phyloP scores from a whole-genome alignment of 768 basidiomycete species.

The Naganishia antarctica region DNA sequence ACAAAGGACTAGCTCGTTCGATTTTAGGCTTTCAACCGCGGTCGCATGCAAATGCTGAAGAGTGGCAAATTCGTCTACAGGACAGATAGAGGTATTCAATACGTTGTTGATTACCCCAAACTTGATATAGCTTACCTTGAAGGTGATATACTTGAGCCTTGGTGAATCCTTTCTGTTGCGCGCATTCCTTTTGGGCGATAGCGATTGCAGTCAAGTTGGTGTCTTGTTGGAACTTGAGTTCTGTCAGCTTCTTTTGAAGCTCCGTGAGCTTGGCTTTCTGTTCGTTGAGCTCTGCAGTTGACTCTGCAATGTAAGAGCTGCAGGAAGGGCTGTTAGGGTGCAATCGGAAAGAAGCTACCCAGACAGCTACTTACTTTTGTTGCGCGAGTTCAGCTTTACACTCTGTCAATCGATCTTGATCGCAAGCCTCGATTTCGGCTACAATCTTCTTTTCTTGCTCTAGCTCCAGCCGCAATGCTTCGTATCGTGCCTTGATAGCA shows the following conservation, averaged over 20 bases:
- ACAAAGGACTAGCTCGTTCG: slow-evolving; percentile 7
- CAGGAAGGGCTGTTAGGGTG: neutral
- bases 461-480: slow-evolving; percentile 41
- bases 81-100: neutral
- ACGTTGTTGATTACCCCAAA: neutral
- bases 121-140: slow-evolving; percentile 37
- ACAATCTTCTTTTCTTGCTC: slow-evolving; percentile 42
- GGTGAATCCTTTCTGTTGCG: slow-evolving; percentile 42
- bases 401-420: slow-evolving; percentile 42
- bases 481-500: slow-evolving; percentile 37
- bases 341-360: too few relatives aligned
- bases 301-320: slow-evolving; percentile 44
- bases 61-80: slow-evolving; percentile 43
- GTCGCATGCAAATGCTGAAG: slow-evolving; percentile 44
- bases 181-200: slow-evolving; percentile 40
- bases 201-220: slow-evolving; percentile 38
- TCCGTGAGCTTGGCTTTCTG: slow-evolving; percentile 37
- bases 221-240: slow-evolving; percentile 35
- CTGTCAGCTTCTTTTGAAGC: slow-evolving; percentile 39
- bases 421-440: slow-evolving; percentile 42
- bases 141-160: slow-evolving; percentile 40
- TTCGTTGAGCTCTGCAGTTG: slow-evolving; percentile 42
- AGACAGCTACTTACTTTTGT: slow-evolving; percentile 37
- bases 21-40: slow-evolving; percentile 30
- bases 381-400: slow-evolving; percentile 39